These are phyloP conservation scores for Annulohypoxylon bovei DNA, from an alignment of 495 filamentous ascomycete genomes.

Conservation along the genomic window DNA sequence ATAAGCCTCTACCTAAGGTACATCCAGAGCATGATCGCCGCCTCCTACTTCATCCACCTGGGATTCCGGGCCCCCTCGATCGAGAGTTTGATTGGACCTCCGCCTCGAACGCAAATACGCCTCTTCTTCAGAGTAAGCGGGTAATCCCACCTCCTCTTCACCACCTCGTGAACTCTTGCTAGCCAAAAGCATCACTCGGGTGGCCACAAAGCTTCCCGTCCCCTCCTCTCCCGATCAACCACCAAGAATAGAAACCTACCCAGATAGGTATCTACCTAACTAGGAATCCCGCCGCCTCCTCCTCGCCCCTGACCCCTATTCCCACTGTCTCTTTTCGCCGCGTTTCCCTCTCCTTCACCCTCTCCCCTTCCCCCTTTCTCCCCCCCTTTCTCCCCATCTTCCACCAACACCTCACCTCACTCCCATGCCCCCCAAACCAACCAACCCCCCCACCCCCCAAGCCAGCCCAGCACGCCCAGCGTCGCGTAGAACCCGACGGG, in stretches of 20 bases:
- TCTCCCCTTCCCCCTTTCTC: not conserved
- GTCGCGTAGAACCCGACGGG: slow-evolving; percentile 49
- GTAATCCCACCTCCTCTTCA: not conserved
- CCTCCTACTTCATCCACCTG: not conserved
- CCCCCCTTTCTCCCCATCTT: slow-evolving; percentile 41
- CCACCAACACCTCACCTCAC: slow-evolving; percentile 44
- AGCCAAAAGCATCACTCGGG: not conserved
- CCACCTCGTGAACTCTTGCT: not conserved
- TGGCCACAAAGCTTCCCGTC: not conserved
- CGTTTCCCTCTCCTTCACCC: not conserved
- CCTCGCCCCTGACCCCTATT: not conserved
- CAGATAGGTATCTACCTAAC: not conserved
- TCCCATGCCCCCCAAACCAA: slow-evolving; percentile 40
- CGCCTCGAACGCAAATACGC: not conserved
- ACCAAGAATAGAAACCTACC: not conserved
- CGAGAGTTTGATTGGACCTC: not conserved
- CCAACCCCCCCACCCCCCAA: slow-evolving; percentile 48
- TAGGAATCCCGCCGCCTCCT: not conserved
- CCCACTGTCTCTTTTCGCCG: too few relatives aligned
- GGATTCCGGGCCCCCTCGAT: not conserved
- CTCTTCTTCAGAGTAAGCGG: not conserved
- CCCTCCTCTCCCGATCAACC: too few relatives aligned
- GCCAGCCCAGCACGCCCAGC: slow-evolving; percentile 45
- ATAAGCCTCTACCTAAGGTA: not conserved
- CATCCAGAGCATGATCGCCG: not conserved